phyloP scores from a whole-genome alignment of 163 green algal species.

The Volvox carteri region DNA sequence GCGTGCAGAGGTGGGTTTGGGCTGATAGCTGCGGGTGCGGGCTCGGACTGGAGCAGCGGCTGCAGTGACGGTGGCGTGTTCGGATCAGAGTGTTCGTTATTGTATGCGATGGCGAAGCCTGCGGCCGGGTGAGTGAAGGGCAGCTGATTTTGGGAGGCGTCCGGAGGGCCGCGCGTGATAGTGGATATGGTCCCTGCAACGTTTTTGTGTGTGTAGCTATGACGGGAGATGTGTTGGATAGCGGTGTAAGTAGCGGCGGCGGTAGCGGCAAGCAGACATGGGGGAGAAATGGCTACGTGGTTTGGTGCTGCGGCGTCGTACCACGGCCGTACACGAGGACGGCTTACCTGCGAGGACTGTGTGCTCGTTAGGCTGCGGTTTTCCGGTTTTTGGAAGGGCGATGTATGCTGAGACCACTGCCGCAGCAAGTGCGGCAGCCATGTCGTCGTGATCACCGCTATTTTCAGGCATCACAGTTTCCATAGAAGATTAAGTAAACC shows the following conservation, averaged over 20 bases:
- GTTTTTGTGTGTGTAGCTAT: not conserved
- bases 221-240: too few relatives aligned
- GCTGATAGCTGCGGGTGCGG: not conserved
- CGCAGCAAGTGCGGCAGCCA: not conserved
- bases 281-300: too few relatives aligned
- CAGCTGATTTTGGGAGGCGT: not conserved
- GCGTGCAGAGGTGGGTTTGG: not conserved
- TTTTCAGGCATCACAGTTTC: too few relatives aligned
- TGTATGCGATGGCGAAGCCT: constrained; percentile 43
- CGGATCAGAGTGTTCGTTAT: not conserved
- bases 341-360: constrained; percentile 81
- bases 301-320: too few relatives aligned
- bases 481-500: too few relatives aligned
- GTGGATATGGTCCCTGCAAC: not conserved
- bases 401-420: constrained; percentile 65
- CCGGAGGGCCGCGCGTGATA: not conserved
- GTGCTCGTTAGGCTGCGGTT: constrained; percentile 88
- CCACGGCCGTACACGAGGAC: not conserved
- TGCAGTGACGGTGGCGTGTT: not conserved
- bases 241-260: too few relatives aligned
- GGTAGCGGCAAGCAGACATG: too few relatives aligned
- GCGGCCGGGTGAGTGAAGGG: not conserved
- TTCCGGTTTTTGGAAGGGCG: constrained; percentile 81
- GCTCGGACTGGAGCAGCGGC: too few relatives aligned
- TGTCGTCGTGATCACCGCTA: not conserved